Percentiles rank a stretch among this genome's conserved stretches.
Evolutionary conservation across 306 rosid genomes (phyloP).

Genomic region (Phaseolus lunatus): DNA sequence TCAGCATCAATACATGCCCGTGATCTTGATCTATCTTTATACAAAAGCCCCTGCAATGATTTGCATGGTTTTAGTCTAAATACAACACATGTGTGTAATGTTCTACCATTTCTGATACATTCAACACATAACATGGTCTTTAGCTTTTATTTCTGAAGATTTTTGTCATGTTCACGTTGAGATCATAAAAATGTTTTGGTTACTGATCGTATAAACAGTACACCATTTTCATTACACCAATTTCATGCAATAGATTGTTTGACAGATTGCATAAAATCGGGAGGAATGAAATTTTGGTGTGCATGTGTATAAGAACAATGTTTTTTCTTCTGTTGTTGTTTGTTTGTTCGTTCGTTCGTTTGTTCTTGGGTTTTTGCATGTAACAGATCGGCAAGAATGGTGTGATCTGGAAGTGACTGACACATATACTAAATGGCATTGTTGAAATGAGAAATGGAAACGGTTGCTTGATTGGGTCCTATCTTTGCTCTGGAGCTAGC

Average conservation of each 20-base stretch:
- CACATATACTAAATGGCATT: slow-evolving; percentile 23
- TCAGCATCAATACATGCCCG: neutral
- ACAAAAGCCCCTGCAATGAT: too few relatives aligned
- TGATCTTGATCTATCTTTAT: neutral
- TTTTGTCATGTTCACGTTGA: neutral
- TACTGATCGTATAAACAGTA: neutral
- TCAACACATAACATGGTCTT: neutral
- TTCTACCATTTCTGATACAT: too few relatives aligned
- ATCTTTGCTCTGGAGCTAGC: neutral
- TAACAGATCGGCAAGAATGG: slow-evolving; percentile 1
- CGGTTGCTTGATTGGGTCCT: neutral
- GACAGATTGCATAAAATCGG: neutral
- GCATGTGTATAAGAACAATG: slow-evolving; percentile 9
- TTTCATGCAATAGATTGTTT: neutral
- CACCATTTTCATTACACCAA: neutral
- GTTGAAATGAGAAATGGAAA: slow-evolving; percentile 6
- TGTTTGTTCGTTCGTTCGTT: neutral
- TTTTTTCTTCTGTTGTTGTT: neutral
- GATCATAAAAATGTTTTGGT: neutral
- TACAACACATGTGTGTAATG: too few relatives aligned
- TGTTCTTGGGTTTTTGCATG: slow-evolving; percentile 38
- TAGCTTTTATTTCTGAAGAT: neutral
- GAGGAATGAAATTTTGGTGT: slow-evolving; percentile 18
- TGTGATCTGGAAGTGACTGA: slow-evolving; percentile 11
- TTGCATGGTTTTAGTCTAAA: too few relatives aligned